Evolutionary conservation across 306 rosid genomes (phyloP), one percentile per base, ranked within the genome.

Genomic region (peach (Prunus persica)): DNA sequence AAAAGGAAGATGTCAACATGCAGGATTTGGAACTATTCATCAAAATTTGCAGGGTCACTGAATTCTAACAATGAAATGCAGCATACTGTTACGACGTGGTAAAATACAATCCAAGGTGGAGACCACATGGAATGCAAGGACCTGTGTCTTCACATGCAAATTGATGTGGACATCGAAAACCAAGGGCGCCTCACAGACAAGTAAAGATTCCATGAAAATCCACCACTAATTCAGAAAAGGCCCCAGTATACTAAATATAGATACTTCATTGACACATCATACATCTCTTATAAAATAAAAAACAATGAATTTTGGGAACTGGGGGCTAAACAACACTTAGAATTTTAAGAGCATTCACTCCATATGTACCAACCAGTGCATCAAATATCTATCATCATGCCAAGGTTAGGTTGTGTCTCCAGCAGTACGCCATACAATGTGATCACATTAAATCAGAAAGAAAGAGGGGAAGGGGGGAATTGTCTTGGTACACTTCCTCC

Each of bases 71-170:
- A 41, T 9, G 20, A 30, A 55, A 55, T 32, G 47, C 43, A 30
- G 70, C 69, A 5, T 3, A 20, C 0, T n/a, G 28, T 15, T 3
- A 16, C 14, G 18, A 51, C 3, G 64, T 58, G 56, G 41, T 60
- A 24, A 13, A 19, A 38, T 6, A 61, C 34, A 27, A 51, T 24
- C 18, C 11, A 27, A 45, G 69, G 62, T 46, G 58, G 43, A 78
- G 65, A 43, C 79, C 64, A 28, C 27, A 62, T 25, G 30, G 51
- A 64, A 78, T 38, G 51, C 5, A 70, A 61, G 51, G 72, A 70
- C 52, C 57, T 3, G 15, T 13, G 38, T 27, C 34, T 22, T 52
- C 62, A 49, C 60, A 20, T 65, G 62, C 69, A 47, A 62, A 74
- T 47, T 55, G 34, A 62, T 56, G 55, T 46, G 2, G 67, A 71